phyloP scores from a whole-genome alignment of 495 filamentous ascomycete species.

The Xanthoparmelia taractica region DNA sequence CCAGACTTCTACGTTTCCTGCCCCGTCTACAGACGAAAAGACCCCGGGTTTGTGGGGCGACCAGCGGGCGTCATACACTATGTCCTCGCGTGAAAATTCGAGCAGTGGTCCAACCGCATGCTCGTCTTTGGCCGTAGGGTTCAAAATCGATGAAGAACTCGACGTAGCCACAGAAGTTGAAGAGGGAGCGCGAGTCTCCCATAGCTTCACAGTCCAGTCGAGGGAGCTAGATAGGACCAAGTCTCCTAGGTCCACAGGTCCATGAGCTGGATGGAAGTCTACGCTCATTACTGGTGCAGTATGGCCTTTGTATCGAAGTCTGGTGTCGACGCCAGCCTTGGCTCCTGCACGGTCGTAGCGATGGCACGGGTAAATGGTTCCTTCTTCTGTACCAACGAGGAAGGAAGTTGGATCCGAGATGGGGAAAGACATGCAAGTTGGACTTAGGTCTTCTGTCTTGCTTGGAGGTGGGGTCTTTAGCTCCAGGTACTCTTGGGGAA shows the following conservation, averaged over 20 bases:
- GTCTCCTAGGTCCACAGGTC: conserved; percentile 90
- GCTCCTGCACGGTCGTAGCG: conserved; percentile 94
- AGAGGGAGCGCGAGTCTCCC: conserved; percentile 79
- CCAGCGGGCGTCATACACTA: conserved; percentile 94
- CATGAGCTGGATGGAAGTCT: conserved; percentile 86
- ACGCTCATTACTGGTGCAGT: conserved; percentile 92
- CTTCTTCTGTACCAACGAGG: conserved; percentile 93
- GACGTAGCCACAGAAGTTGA: conserved; percentile 48
- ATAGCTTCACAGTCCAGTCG: conserved; percentile 96
- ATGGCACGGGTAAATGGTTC: conserved; percentile 90
- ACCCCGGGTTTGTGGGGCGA: conserved; percentile 85
- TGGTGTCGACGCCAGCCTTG: conserved; percentile 84
- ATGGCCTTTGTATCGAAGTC: conserved; percentile 79
- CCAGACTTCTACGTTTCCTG: conserved; percentile 90
- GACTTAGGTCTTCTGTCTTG: conserved; percentile 90
- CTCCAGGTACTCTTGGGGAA: conserved; percentile 87
- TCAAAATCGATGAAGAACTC: conserved; percentile 29
- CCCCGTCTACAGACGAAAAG: conserved; percentile 88
- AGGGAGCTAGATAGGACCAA: conserved; percentile 76
- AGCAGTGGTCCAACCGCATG: conserved; percentile 53
- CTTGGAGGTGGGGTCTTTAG: conserved; percentile 76
- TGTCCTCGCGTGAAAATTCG: conserved; percentile 85
- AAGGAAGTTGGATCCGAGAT: conserved; percentile 94
- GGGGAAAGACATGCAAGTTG: conserved; percentile 94
- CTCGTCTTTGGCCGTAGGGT: conserved; percentile 33